Evolutionary conservation across 805 yeast species (phyloP).

Genomic region (Starmera dryadoides): DNA sequence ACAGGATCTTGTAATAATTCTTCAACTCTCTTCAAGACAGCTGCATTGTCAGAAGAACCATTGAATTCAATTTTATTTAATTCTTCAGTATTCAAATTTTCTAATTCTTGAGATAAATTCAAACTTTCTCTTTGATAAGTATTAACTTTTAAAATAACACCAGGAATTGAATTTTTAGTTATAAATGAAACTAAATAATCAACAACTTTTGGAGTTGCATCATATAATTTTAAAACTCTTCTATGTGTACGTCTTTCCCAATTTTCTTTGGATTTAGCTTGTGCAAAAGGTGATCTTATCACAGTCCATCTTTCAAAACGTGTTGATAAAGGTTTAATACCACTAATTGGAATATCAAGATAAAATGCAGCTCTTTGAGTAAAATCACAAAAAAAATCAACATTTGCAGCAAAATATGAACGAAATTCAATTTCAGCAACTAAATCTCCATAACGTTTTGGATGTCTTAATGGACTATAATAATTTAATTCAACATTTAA

Average conservation of each 20-base stretch:
- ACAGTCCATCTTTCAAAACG: constrained; percentile 90
- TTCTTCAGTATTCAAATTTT: constrained; percentile 15
- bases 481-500: constrained; percentile 75
- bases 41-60: constrained; percentile 6
- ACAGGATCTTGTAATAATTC: constrained; percentile 65
- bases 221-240: constrained; percentile 69
- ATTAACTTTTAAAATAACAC: constrained; percentile 77
- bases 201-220: constrained; percentile 76
- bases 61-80: background rate
- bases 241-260: constrained; percentile 83
- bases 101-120: constrained; percentile 34
- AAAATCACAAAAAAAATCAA: constrained; percentile 77
- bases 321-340: constrained; percentile 60
- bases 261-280: constrained; percentile 91
- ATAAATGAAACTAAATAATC: constrained; percentile 77
- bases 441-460: constrained; percentile 60
- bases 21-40: constrained; percentile 42
- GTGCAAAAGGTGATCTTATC: constrained; percentile 86
- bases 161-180: constrained; percentile 67
- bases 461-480: constrained; percentile 70
- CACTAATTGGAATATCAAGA: constrained; percentile 79
- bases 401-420: constrained; percentile 60
- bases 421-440: constrained; percentile 74
- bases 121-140: constrained; percentile 49
- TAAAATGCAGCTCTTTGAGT: constrained; percentile 86